Conservation (phyloP, 352 stramenopile species). For the Phytophthora foliorum region DNA sequence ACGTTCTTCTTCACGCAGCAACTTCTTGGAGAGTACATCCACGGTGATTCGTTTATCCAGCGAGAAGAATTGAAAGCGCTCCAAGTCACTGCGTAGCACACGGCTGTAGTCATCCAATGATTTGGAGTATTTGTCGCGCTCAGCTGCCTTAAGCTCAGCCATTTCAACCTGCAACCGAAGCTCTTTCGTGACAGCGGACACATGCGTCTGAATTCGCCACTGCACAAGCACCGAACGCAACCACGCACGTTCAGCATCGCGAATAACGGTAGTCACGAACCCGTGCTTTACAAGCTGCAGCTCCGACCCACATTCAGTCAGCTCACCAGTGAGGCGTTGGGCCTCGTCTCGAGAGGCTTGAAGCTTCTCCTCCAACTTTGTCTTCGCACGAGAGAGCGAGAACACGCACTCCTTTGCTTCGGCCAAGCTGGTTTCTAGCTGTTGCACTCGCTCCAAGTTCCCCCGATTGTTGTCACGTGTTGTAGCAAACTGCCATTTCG, state of each 20-base stretch:
- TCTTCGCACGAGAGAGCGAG: conserved; percentile 69
- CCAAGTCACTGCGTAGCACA: conserved; percentile 74
- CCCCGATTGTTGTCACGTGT: conserved; percentile 34
- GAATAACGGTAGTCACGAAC: conserved; percentile 62
- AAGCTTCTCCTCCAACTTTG: conserved; percentile 69
- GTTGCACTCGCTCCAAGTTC: conserved; percentile 35
- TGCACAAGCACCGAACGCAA: conserved; percentile 50
- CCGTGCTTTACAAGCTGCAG: conserved; percentile 80
- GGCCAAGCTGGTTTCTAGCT: conserved; percentile 42
- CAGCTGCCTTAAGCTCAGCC: conserved; percentile 61
- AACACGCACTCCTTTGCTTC: conserved; percentile 85
- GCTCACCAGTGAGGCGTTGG: conserved; percentile 48
- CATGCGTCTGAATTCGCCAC: conserved; percentile 53
- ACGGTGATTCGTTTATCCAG: conserved; percentile 82
- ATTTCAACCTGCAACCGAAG: conserved; percentile 62
- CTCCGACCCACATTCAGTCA: conserved; percentile 58
- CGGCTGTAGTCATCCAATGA: conserved; percentile 79
- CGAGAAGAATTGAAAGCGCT: conserved; percentile 84
- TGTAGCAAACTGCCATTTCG: conserved; percentile 43
- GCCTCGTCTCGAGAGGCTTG: conserved; percentile 40
- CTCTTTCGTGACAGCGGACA: conserved; percentile 50
- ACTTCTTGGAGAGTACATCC: conserved; percentile 81
- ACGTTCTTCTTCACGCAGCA: conserved; percentile 76
- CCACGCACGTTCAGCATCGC: conserved; percentile 55
- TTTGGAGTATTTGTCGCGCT: conserved; percentile 72